Base-by-base conservation (phyloP, 257 asterid genomes). In the Gentiana dahurica region DNA sequence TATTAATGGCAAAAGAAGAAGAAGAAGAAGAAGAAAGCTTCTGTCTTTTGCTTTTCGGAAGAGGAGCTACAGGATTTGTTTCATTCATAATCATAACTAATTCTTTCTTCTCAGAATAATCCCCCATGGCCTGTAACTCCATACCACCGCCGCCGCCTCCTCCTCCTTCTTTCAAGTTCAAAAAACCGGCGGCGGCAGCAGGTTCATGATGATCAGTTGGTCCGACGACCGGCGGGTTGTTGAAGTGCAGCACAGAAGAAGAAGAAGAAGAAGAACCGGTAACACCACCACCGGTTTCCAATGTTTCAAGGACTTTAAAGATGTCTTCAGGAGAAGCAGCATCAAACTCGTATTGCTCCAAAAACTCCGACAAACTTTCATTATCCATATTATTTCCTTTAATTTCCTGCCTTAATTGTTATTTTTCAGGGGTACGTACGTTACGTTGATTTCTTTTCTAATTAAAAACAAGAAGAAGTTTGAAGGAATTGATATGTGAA, bases 231-330 rank as follows among this genome's bases (percentile, higher is more conserved):
- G 24, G 24, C 24, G 24, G 24, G 24, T 24, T 24, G 24, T 24
- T 24, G 24, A 24, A 24, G 1, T 24, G 24, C 24, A 24, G 24
- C 24, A 24, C 24, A 24, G 24, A 24, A 24, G 24, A 24, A 24
- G 24, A 24, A 24, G 24, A 24, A 24, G 24, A 24, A 24, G 24
- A 24, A 24, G 24, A 24, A 24, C 24, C 24, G 24, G 24, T 24
- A 24, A 1, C 82, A 0, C 79, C 72, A 50, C 65, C 66, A 1
- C 58, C 62, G 46, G 24, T 24, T 4, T 83, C 94, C 13, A 78
- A 60, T 15, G 85, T 86, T 58, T 84, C 95, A 3, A 89, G 82
- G 49, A 82, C 71, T 10, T 85, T 73, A 64, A 89, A 86, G 44
- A 89, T 89, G 24, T 89, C 95, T 10, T 84, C 94, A 2, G 79